Base-by-base conservation (phyloP, 2,329 filamentous ascomycete species). In the Alternaria ventricosa region DNA sequence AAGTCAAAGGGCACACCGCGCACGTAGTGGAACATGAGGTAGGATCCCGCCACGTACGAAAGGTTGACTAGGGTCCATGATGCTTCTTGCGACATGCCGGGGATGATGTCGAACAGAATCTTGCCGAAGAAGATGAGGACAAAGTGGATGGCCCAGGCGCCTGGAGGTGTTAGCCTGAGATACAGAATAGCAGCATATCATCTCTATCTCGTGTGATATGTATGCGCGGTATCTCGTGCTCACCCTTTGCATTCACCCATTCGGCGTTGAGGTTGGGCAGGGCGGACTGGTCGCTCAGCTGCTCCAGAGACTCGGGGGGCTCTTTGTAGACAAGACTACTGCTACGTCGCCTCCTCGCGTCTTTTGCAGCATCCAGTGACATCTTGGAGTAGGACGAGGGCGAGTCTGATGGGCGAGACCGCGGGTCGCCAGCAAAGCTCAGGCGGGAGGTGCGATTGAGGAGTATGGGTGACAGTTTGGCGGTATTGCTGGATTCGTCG, bases 11-110 rank as follows among this genome's bases (percentile, higher is more conserved):
- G 96, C 50, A 98, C 93, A 73, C 96, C 96, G 78, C 95, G 93
- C 72, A 99, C 96, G 86, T 93, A 97, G 83, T 99, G 96, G 83
- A 99, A 99, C 96, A 99, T 99, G 82, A 99, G 89, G 82, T 98
- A 99, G 45, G 95, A 97, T 76, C 94, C 94, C 77, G 96, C 92
- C 94, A 98, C 98, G 87, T 99, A 99, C 55, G 94, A 94, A 81
- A 98, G 97, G 83, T 99, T 99, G 81, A 94, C 97, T 72, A 99
- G 86, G 11, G 96, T 99, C 96, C 96, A 99, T 66, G 95, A 98
- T 44, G 94, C 97, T 84, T 99, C 96, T 83, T 98, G 96, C 33
- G 95, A 97, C 73, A 98, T 92, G 71, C 94, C 94, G 18, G 96
- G 96, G 66, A 99, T 92, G 77, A 97, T 95, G 82, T 97, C 94